A percentile compares a stretch with the other conserved stretches of the same genome.
These are phyloP conservation scores for Nicotiana tabacum DNA, from an alignment of 257 asterid species.

Conservation along the genomic window DNA sequence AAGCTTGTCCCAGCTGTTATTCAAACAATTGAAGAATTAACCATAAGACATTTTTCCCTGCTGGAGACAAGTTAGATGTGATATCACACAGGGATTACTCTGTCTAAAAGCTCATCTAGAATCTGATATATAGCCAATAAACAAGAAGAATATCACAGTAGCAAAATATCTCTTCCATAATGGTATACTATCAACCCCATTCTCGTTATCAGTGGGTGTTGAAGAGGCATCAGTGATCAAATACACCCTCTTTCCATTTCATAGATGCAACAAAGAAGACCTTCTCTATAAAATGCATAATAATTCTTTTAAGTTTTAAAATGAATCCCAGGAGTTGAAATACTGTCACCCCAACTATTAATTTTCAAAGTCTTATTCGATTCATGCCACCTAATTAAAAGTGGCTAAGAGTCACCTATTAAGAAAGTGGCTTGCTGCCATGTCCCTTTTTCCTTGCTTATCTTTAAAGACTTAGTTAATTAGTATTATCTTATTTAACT, in stretches of 20 bases:
- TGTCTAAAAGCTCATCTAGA: not conserved
- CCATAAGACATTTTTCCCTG: slow-evolving; percentile 6
- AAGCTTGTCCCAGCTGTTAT: slow-evolving; percentile 94
- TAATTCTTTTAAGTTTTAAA: no score
- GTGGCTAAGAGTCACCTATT: no score
- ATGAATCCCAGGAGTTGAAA: no score
- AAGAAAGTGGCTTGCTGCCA: no score
- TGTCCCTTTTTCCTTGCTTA: no score
- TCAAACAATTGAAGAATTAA: slow-evolving; percentile 17
- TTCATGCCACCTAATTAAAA: no score
- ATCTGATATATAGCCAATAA: not conserved
- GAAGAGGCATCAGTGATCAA: slow-evolving; percentile 7
- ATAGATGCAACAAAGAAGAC: not conserved
- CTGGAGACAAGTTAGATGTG: slow-evolving; percentile 6
- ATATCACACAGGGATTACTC: not conserved
- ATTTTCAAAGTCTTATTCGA: no score
- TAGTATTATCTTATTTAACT: no score
- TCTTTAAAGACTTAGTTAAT: no score
- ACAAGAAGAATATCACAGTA: not conserved
- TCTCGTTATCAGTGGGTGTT: not conserved
- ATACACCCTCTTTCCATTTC: not conserved
- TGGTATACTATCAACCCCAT: not conserved
- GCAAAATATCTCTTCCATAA: not conserved
- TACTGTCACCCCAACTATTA: no score
- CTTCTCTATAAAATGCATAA: no score